These are phyloP conservation scores for Pythium volutum DNA, from an alignment of 352 stramenopile species.

Conservation along the genomic window DNA sequence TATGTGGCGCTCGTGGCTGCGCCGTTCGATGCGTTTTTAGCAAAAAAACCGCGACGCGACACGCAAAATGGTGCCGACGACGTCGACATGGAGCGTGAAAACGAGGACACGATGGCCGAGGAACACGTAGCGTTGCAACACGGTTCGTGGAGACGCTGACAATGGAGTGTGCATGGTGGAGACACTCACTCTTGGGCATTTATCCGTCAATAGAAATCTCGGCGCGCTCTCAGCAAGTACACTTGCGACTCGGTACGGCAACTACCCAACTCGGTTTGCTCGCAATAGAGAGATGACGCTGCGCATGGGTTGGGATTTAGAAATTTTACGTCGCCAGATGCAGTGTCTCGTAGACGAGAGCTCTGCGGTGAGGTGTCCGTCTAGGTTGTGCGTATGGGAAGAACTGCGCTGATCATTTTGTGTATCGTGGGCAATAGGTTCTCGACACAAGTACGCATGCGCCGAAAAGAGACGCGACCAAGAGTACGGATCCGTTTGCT, in stretches of 20 bases:
- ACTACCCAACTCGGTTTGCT: background rate
- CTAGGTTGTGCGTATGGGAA: background rate
- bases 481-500: too few species aligned
- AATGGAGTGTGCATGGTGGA: background rate
- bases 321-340: constrained; percentile 27
- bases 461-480: background rate
- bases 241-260: constrained; percentile 28
- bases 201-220: constrained; percentile 24
- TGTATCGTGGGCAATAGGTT: background rate
- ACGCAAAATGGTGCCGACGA: background rate
- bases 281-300: background rate
- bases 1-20: constrained; percentile 31
- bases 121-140: constrained; percentile 13
- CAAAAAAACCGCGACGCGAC: background rate
- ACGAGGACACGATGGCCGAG: background rate
- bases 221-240: constrained; percentile 29
- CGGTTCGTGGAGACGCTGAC: background rate
- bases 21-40: constrained; percentile 27
- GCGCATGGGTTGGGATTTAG: constrained; percentile 2
- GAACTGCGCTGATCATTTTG: background rate
- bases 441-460: background rate
- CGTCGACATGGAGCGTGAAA: background rate
- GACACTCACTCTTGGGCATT: background rate
- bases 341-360: constrained; percentile 25
- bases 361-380: constrained; percentile 10